phyloP scores from a whole-genome alignment of 768 basidiomycete species.

The Neoboletus subvelutipes region DNA sequence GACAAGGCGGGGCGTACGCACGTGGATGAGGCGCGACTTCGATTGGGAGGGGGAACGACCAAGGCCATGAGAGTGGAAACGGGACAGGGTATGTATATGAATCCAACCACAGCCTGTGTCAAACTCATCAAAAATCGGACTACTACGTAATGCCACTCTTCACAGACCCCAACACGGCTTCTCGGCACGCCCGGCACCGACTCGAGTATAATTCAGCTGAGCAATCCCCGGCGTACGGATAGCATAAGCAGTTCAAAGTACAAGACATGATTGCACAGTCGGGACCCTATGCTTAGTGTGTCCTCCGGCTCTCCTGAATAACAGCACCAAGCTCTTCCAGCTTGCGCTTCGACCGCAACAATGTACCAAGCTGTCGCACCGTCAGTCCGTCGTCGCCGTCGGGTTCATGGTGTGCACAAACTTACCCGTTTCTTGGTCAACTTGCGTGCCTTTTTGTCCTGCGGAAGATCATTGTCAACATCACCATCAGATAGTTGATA shows the following conservation, averaged over 20 bases:
- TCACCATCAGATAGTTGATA: background rate
- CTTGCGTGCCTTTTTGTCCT: conserved; percentile 99
- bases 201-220: conserved; percentile 12
- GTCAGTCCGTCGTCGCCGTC: background rate
- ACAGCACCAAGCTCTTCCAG: conserved; percentile 90
- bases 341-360: conserved; percentile 98
- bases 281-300: conserved; percentile 38
- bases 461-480: conserved; percentile 5
- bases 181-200: conserved; percentile 16
- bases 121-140: conserved; percentile 23
- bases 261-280: background rate
- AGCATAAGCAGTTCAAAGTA: background rate
- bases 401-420: conserved; percentile 17
- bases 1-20: conserved; percentile 54
- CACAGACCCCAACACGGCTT: conserved; percentile 12
- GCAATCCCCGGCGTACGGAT: background rate
- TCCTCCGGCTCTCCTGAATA: conserved; percentile 91
- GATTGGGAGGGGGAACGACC: conserved; percentile 43
- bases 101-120: background rate
- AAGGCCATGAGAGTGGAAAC: conserved; percentile 24
- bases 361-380: conserved; percentile 79
- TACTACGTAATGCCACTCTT: conserved; percentile 28
- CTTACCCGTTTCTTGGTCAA: conserved; percentile 98
- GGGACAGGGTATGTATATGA: conserved; percentile 1
- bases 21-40: conserved; percentile 60